Percentiles rank a stretch among this genome's conserved stretches.
These are phyloP conservation scores for Corynascus novoguineensis DNA, from an alignment of 495 filamentous ascomycete genomes.

Conservation along the genomic window DNA sequence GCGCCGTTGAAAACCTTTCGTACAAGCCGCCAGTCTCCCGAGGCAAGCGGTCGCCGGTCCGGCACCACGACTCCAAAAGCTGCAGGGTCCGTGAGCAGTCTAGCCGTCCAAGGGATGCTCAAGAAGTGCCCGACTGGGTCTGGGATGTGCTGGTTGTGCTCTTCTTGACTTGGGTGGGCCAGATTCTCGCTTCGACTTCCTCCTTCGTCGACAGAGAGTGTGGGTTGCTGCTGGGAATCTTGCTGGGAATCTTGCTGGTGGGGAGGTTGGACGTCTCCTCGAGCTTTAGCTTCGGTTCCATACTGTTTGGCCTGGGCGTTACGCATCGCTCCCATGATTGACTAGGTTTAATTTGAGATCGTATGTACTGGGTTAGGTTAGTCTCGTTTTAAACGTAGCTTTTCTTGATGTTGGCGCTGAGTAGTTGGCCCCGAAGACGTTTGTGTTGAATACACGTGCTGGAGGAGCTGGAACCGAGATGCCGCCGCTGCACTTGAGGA, in stretches of 20 bases:
- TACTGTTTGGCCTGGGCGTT: not conserved
- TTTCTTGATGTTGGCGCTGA: not conserved
- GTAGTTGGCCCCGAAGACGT: no score
- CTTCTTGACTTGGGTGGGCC: not conserved
- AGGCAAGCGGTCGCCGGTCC: constrained; percentile 20
- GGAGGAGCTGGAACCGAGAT: no score
- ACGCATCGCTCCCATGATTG: not conserved
- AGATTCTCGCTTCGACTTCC: constrained; percentile 8
- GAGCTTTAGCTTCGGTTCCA: not conserved
- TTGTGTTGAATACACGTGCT: no score
- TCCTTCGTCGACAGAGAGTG: no score
- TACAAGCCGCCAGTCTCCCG: constrained; percentile 21
- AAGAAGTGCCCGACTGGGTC: constrained; percentile 25
- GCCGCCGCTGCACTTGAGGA: no score
- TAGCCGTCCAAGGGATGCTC: constrained; percentile 19
- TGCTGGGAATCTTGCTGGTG: no score
- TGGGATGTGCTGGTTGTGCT: constrained; percentile 21
- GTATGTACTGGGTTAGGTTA: not conserved
- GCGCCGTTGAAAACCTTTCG: constrained; percentile 15
- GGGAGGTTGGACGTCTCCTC: no score
- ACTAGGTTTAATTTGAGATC: not conserved
- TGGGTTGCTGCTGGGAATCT: no score
- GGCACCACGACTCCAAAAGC: constrained; percentile 13
- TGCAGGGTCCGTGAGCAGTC: constrained; percentile 18
- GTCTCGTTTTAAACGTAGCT: no score